Evolutionary conservation across 495 filamentous ascomycete species (phyloP), one percentile per base, ranked within the genome.

Genomic region (Talaromyces stipitatus): DNA sequence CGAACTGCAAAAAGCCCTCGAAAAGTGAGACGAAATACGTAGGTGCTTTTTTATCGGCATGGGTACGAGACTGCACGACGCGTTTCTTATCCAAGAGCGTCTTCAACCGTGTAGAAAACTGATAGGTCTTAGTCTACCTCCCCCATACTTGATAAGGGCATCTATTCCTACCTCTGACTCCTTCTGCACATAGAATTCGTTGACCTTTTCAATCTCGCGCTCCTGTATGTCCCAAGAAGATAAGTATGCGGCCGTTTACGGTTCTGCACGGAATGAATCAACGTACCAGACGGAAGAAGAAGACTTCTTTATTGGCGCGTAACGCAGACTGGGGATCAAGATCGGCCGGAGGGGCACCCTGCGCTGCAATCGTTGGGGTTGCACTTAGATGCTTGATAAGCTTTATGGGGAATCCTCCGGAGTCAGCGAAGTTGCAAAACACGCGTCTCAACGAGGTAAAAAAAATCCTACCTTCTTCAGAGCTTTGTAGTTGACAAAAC

Each of bases 401-500:
- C 95, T n/a, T n/a, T 46, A 58, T 56, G 50, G 46, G 50, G 43
- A 12, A 45, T 18, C 41, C 22, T n/a, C 30, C 14, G 52, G 32
- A 23, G 20, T 55, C 30, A 30, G 56, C 24, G 22, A 8, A 29
- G 16, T 5, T 18, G 16, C 8, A 45, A 10, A 10, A 11, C 9
- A 32, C 9, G 2, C 9, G n/a, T 23, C n/a, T 32, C 11, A 24
- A 36, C 12, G 12, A 20, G 41, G 45, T 20, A 56, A 14, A n/a
- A 56, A 48, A 32, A 29, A 14, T 24, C 61, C 53, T 27, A 96
- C 94, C 88, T 97, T 97, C 72, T 98, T 98, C 60, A 98, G 78
- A 55, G 90, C 92, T 76, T 98, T 98, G 77, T 98, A 98, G 74
- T 98, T 97, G 52, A 97, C 92, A 69, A 98, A 97, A 73, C 90